Evolutionary conservation across 192 early-diverging fungal species (phyloP).

Genomic region (Rhizoclosmatium sp.): DNA sequence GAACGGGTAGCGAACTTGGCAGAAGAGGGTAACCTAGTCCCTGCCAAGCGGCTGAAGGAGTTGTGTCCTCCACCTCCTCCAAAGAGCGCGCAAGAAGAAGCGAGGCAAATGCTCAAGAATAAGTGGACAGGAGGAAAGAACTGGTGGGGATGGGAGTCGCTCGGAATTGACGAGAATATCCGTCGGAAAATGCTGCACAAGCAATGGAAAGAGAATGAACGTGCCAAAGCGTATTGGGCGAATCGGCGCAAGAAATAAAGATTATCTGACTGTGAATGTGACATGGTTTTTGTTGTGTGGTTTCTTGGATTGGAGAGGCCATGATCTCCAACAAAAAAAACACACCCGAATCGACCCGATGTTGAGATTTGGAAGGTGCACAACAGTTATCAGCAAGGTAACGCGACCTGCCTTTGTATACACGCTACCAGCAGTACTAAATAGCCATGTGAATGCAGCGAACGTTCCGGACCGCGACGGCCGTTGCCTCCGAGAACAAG

Average conservation of each 20-base stretch:
- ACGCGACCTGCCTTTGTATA: too few species aligned
- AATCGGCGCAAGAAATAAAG: background rate
- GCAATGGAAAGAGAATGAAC: slow-evolving; percentile 25
- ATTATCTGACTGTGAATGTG: too few species aligned
- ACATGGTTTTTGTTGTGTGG: too few species aligned
- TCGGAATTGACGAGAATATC: slow-evolving; percentile 45
- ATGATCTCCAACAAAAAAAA: too few species aligned
- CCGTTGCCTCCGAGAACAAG: too few species aligned
- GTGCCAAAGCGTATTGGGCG: slow-evolving; percentile 20
- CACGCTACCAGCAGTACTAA: too few species aligned
- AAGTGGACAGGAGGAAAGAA: slow-evolving; percentile 36
- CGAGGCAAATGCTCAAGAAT: slow-evolving; percentile 34
- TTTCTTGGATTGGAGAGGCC: too few species aligned
- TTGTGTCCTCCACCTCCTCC: slow-evolving; percentile 50
- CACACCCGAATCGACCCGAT: too few species aligned
- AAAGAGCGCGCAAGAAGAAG: slow-evolving; percentile 31
- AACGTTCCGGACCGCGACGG: too few species aligned
- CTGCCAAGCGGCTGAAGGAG: slow-evolving; percentile 41
- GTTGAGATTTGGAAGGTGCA: too few species aligned
- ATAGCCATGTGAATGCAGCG: too few species aligned
- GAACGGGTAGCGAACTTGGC: slow-evolving; percentile 38
- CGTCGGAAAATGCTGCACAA: slow-evolving; percentile 21
- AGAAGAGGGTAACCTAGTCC: slow-evolving; percentile 45
- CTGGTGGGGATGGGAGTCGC: slow-evolving; percentile 58
- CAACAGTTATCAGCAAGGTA: too few species aligned